A percentile compares a stretch with the other conserved stretches of the same genome.
Conservation (phyloP, 768 basidiomycete species). For the Phallus indusiatus region DNA sequence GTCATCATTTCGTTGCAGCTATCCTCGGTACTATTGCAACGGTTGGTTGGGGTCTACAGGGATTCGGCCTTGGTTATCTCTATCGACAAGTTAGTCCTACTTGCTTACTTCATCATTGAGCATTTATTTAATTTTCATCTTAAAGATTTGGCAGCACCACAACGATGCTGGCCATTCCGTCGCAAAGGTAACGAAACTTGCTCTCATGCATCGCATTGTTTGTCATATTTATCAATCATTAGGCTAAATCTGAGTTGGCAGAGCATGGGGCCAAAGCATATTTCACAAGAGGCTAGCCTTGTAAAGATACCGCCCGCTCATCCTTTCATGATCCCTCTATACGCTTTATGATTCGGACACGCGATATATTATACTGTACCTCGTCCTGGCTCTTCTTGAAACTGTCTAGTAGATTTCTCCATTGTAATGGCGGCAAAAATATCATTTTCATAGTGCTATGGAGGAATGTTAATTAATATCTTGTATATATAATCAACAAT, state of each 20-base stretch:
- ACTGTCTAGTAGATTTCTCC: no score
- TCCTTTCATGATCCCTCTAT: not conserved
- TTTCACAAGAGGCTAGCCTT: conserved; percentile 73
- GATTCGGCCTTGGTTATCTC: conserved; percentile 69
- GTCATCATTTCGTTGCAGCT: conserved; percentile 67
- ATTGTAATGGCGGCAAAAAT: no score
- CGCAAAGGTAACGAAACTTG: conserved; percentile 51
- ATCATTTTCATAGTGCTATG: no score
- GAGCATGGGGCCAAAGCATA: conserved; percentile 81
- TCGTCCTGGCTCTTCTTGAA: no score
- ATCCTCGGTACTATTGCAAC: conserved; percentile 75
- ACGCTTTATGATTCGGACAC: not conserved
- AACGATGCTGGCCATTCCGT: conserved; percentile 80
- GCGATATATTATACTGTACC: no score
- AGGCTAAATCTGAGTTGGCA: conserved; percentile 81
- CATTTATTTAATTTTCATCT: conserved; percentile 2
- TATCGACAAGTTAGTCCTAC: conserved; percentile 56
- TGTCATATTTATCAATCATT: conserved; percentile 6
- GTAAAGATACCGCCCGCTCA: not conserved
- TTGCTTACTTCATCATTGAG: conserved; percentile 4
- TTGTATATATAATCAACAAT: no score
- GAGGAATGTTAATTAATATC: no score
- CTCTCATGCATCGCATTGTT: conserved; percentile 4
- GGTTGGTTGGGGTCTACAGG: conserved; percentile 82
- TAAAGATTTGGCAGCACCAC: conserved; percentile 68